Evolutionary conservation across 345 rosid species (phyloP).

Genomic region (Durio zibethinus): DNA sequence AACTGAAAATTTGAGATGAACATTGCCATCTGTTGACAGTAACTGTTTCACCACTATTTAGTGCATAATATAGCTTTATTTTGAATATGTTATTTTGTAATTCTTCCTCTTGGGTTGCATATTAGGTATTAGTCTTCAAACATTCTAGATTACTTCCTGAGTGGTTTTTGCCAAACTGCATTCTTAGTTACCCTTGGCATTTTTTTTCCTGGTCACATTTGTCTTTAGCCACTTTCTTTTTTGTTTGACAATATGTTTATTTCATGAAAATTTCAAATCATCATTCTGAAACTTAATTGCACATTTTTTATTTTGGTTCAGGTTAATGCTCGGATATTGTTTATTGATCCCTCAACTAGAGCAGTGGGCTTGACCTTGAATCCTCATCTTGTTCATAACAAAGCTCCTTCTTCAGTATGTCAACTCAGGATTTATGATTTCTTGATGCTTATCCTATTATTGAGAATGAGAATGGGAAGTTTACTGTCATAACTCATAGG

Average conservation of each 20-base stretch:
- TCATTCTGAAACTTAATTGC: background rate
- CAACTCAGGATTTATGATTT: background rate
- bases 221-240: background rate
- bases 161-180: background rate
- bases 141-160: background rate
- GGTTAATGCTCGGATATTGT: conserved; percentile 91
- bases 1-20: background rate
- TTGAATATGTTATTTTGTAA: background rate
- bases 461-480: conserved; percentile 12
- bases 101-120: background rate
- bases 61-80: background rate
- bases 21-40: background rate
- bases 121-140: background rate
- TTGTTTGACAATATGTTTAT: conserved; percentile 1
- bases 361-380: conserved; percentile 94
- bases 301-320: conserved; percentile 28
- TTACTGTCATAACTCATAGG: background rate
- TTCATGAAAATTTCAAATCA: background rate
- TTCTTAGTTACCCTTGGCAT: background rate
- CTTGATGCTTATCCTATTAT: background rate
- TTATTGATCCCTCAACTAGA: conserved; percentile 86
- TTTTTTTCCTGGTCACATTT: background rate
- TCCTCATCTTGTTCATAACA: conserved; percentile 72
- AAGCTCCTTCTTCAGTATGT: conserved; percentile 77
- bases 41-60: background rate